Percentiles rank a stretch among this genome's conserved stretches.
Conservation (phyloP, 73 alveolate genomes). For the Paramecium tetraurelia region DNA sequence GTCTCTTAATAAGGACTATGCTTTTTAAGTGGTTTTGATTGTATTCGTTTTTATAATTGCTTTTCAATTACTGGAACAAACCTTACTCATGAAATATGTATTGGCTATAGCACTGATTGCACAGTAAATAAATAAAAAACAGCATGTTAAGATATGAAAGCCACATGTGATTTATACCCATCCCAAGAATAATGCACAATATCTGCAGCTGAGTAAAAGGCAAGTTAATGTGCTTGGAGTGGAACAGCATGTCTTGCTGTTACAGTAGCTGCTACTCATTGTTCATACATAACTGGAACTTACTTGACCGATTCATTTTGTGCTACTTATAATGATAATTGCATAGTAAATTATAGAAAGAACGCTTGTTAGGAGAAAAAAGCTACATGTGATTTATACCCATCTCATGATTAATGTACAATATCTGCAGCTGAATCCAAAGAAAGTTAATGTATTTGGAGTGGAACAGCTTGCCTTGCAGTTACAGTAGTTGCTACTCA, state of each 20-base stretch:
- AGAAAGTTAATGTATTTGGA: no score
- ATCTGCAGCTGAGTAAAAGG: neutral
- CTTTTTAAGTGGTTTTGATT: neutral
- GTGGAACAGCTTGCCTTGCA: no score
- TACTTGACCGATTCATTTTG: neutral
- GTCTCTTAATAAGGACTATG: neutral
- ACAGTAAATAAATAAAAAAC: neutral
- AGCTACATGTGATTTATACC: no score
- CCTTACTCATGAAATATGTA: neutral
- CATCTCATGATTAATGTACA: no score
- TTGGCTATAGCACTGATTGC: neutral
- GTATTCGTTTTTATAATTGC: neutral
- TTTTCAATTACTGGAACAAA: neutral
- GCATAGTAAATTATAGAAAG: neutral
- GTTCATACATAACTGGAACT: neutral
- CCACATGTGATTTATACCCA: neutral
- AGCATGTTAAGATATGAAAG: neutral
- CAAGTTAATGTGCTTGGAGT: neutral
- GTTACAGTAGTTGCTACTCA: no score
- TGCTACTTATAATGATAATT: neutral
- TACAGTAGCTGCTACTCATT: neutral
- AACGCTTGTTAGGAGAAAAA: neutral
- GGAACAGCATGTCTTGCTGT: neutral
- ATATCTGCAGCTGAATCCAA: no score
- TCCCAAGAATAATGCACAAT: neutral